Base-by-base conservation (phyloP, 1,284 basidiomycete species). In the Ustilago vetiveriae region DNA sequence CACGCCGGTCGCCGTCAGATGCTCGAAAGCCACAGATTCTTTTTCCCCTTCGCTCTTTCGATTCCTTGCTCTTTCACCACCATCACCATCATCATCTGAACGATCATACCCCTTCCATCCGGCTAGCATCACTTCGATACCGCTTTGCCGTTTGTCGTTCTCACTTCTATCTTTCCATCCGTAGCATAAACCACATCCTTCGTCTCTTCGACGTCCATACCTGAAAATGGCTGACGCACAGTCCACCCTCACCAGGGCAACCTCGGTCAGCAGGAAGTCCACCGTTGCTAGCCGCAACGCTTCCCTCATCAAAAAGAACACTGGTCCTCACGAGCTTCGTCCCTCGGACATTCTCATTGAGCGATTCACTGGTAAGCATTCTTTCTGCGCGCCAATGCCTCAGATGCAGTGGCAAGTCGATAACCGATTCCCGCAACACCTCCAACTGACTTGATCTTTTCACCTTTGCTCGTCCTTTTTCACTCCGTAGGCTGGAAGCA, bases 281-380 rank as follows among this genome's bases (percentile, higher is more conserved):
- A 81, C 78, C 39, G 71, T 81, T 55, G 78, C 79, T 49, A 75
- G 73, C 70, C 78, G 83, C 55, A 82, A 84, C 72, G 80, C 80
- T 27, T 82, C 81, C 47, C 74, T 84, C 53, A 83, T 84, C 76
- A 83, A 83, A 78, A 83, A 83, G 76, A 81, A 81, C 71, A 83
- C 83, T 9, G 83, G 82, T 43, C 79, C 82, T 0, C 89, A 92
- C 81, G 95, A 98, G 85, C 87, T 98, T 60, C 88, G 90, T 60
- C 95, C 95, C 1, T 94, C 92, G 14, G 95, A 98, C 84, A 89
- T 98, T 77, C 91, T 98, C 82, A 97, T 98, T 78, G 95, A 98
- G 84, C 89, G 95, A 55, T 82, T 82, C 77, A 81, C 70, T 46
- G 79, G 79, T 81, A 68, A 53, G 79, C 77, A 7, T 13, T 7